Evolutionary conservation across 306 rosid species (phyloP).

Genomic region (Vigna trinervia): DNA sequence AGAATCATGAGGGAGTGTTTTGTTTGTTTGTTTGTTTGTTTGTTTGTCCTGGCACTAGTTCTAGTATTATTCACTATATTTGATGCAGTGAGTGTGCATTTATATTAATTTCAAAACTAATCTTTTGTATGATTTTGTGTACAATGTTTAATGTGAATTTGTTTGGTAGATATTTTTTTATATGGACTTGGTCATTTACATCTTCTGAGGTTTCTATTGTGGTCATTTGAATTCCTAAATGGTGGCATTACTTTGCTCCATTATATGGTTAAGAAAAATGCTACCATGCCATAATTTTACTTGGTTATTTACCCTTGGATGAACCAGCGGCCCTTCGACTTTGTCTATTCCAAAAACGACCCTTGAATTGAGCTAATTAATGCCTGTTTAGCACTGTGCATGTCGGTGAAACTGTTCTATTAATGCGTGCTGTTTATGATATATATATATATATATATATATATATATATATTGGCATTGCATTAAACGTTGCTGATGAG

Average conservation of each 20-base stretch:
- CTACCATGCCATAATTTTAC: background rate
- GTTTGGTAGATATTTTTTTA: background rate
- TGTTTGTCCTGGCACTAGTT: conserved; percentile 13
- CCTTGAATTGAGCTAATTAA: background rate
- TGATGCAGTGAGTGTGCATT: background rate
- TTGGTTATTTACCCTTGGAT: background rate
- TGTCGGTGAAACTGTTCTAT: background rate
- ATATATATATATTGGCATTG: background rate
- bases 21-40: conserved; percentile 24
- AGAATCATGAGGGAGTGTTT: background rate
- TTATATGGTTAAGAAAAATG: background rate
- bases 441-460: background rate
- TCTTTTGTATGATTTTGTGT: background rate
- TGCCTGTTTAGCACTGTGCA: background rate
- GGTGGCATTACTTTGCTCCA: conserved; percentile 8
- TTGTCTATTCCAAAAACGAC: conserved; percentile 9
- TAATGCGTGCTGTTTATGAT: background rate
- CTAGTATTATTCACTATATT: conserved; percentile 1
- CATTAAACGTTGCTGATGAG: background rate
- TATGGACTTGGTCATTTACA: background rate
- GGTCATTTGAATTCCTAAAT: conserved; percentile 1
- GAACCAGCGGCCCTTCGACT: background rate
- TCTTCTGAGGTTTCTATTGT: background rate
- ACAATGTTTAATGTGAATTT: background rate
- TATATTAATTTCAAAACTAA: background rate